Evolutionary conservation across 2,329 filamentous ascomycete species (phyloP), one percentile per base, ranked within the genome.

Genomic region (Talaromyces albobiverticillius): DNA sequence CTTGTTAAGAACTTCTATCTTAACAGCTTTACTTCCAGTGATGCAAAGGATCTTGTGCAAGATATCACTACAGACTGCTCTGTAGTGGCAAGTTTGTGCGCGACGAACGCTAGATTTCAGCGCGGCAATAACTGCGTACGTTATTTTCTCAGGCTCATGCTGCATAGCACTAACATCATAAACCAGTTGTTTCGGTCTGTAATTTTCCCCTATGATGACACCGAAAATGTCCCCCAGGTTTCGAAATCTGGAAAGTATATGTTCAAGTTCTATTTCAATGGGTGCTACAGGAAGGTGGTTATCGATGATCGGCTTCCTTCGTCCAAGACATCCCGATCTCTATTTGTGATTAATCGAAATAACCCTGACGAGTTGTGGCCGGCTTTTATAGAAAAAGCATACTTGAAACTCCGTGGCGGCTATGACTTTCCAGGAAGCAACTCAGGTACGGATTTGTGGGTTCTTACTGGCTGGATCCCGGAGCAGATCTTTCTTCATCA

Each of bases 341-440:
- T 99, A 3, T 91, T 95, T 69, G 92, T 97, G 9, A 82, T 95
- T 43, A 93, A 97, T 64, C 83, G 90, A 32, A 86, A 86, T 40
- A 91, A 96, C 59, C 87, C 89, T 3, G 79, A 76, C n/a, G 77
- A 95, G 13, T 74, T 97, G 13, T 97, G 93, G 91, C 94, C 94
- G 5, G 91, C 93, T 2, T 78, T 99, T 4, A 76, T 97, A 14
- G 94, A 99, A 68, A 99, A 99, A 67, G 94, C 94, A 0, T 99
- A 99, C 62, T 77, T 99, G 1, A 99, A 97, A 75, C 84, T 97
- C 10, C 84, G 93, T 53, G 94, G 94, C 25, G 94, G 94, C 31
- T 99, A 99, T 68, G 92, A 99, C 66, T 99, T 99, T 61, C 93
- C 94, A 0, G 94, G 94, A 7, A 97, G 94, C 65, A 97, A 97